A percentile compares a stretch with the other conserved stretches of the same genome.
Conservation (phyloP, 208 protist genomes). For the Tritrichomonas musculus region DNA sequence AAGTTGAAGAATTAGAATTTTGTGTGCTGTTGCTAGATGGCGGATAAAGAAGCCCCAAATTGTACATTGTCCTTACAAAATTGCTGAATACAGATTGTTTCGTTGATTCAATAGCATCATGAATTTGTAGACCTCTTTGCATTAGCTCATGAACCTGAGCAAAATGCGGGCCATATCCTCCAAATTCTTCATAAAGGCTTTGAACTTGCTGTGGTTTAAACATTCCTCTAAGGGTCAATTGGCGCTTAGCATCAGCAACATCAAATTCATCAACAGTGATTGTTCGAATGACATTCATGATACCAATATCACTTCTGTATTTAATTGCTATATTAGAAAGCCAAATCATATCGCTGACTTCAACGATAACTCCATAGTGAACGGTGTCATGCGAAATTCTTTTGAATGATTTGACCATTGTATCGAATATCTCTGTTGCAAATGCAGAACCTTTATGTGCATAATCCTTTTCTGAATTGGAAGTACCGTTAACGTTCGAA, state of each 20-base stretch:
- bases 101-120: too few relatives aligned
- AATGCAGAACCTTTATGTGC: background rate
- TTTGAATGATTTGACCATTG: background rate
- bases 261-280: background rate
- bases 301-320: too few relatives aligned
- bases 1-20: too few relatives aligned
- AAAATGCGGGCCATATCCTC: background rate
- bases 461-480: too few relatives aligned
- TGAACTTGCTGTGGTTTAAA: background rate
- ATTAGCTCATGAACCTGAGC: background rate
- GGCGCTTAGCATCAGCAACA: background rate
- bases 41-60: too few relatives aligned
- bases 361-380: background rate
- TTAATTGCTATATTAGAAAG: too few relatives aligned
- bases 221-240: background rate
- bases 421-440: background rate
- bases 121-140: background rate
- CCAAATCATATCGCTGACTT: background rate
- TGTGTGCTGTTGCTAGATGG: too few relatives aligned
- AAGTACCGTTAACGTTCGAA: too few relatives aligned
- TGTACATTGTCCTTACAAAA: too few relatives aligned
- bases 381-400: background rate
- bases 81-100: too few relatives aligned
- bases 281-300: background rate
- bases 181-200: background rate